Evolutionary conservation across 768 basidiomycete genomes (phyloP), one percentile per base, ranked within the genome.

Genomic region (Phanerochaete carnosa): DNA sequence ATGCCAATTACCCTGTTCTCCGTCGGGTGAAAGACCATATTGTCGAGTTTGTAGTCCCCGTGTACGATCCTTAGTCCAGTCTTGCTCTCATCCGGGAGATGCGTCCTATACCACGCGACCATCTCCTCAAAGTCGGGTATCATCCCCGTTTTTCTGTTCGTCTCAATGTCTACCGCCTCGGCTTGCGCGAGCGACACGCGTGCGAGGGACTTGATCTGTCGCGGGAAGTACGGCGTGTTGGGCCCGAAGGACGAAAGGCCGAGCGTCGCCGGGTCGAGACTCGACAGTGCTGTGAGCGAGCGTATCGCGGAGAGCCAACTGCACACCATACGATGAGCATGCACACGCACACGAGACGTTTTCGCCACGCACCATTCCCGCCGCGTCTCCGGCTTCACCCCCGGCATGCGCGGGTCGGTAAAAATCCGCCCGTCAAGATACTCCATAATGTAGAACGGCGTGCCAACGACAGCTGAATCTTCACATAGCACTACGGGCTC

Each of bases 41-140:
- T 99, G 74, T 99, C 96, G n/a, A 96, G 79, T 73, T 99, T 99
- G 72, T 92, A 98, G 73, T 99, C 96, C 28, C 96, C 96, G 70
- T 98, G 96, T 5, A 98, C 94, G 64, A 99, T 87, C n/a, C 92
- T 86, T 57, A 83, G 77, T 0, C 91, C 92, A 0, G 81, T 83
- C 70, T 85, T 85, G 63, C 70, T 76, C 74, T 95, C 94, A 67
- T 92, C 84, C 1, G 93, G 95, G 28, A 92, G 75, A 68, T 92
- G 82, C 29, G 74, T 72, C 61, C 77, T 74, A 73, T 94, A 97
- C 92, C 92, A 97, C 15, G 73, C 72, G 56, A 92, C 75, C 66
- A 97, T 73, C 64, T 89, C 85, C 49, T 84, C 76, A 71, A 89
- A 90, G 57, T 75, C 80, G 3, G 94, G 94, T 64, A 98, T 91